These are phyloP conservation scores for Pyracantha coccinea DNA, from an alignment of 331 rosid species.

Conservation along the genomic window DNA sequence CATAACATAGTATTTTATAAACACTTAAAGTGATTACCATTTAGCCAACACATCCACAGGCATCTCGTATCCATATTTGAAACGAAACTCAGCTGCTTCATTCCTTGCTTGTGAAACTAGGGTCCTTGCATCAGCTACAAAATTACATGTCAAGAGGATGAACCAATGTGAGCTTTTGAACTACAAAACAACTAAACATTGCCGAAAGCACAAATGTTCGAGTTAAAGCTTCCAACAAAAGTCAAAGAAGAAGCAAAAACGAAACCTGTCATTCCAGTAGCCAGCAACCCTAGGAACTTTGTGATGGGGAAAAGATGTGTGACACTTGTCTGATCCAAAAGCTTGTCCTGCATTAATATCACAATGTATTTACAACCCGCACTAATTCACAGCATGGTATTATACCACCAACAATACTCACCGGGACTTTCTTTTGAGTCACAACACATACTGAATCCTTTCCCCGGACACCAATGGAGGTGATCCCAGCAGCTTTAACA, in stretches of 20 bases:
- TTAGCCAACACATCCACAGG: constrained; percentile 80
- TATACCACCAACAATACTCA: constrained; percentile 30
- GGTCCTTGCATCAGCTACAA: constrained; percentile 96
- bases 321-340: constrained; percentile 93
- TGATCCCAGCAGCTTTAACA: constrained; percentile 90
- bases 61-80: constrained; percentile 91
- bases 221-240: background rate
- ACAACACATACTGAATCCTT: constrained; percentile 95
- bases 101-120: constrained; percentile 95
- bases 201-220: background rate
- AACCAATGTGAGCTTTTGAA: background rate
- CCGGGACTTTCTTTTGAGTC: constrained; percentile 98
- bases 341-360: constrained; percentile 67
- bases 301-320: constrained; percentile 90
- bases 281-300: constrained; percentile 81
- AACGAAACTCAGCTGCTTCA: constrained; percentile 97
- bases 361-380: background rate
- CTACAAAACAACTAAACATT: background rate
- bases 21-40: constrained; percentile 43
- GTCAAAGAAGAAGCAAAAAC: background rate
- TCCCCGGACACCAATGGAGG: constrained; percentile 93
- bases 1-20: background rate
- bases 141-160: constrained; percentile 1
- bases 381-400: background rate
- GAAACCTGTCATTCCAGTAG: constrained; percentile 93